Evolutionary conservation across 2,329 filamentous ascomycete species (phyloP), one percentile per base, ranked within the genome.

Genomic region (Penicillium hordei): DNA sequence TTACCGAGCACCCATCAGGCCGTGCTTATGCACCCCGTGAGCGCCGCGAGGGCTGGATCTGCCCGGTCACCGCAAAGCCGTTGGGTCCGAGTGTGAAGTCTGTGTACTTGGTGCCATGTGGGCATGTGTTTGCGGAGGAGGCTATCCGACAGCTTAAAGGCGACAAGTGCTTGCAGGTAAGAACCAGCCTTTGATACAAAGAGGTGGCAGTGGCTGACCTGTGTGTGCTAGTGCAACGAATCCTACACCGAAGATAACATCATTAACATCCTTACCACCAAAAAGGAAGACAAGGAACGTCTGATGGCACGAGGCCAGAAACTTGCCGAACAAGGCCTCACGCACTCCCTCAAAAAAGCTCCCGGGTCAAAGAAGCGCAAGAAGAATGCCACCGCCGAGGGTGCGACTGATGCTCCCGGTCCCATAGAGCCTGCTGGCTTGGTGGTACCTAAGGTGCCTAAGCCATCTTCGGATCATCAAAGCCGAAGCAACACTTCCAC

Each of bases 71-170:
- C 1, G 85, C 89, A 68, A 96, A 95, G 72, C 87, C 89, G 72
- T 77, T 99, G 25, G 94, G 94, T 0, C 87, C 92, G 0, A 82
- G 82, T 5, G 87, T 88, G 17, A 93, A 89, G 74, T 83, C 91
- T 0, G 91, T 96, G 1, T 99, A 97, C 68, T 69, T 99, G 3
- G 90, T 97, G 5, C 94, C 94, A 0, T 99, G 94, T 69, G 95
- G 94, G 0, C 95, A 99, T 79, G 93, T 91, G 0, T 97, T 97
- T 75, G 88, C 91, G 0, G 92, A 95, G 60, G 86, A 87, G 52
- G 91, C 92, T 8, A 87, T 97, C 64, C 89, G 88, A 65, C 90
- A 94, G 75, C 86, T 95, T n/a, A 81, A 81, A 25, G 82, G 78
- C 2, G 88, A 89, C 62, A 81, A 78, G 62, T 88, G 86, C 65